Percentiles rank a stretch among this genome's conserved stretches.
These are phyloP conservation scores for Penstemon barbatus DNA, from an alignment of 257 asterid species.

Conservation along the genomic window DNA sequence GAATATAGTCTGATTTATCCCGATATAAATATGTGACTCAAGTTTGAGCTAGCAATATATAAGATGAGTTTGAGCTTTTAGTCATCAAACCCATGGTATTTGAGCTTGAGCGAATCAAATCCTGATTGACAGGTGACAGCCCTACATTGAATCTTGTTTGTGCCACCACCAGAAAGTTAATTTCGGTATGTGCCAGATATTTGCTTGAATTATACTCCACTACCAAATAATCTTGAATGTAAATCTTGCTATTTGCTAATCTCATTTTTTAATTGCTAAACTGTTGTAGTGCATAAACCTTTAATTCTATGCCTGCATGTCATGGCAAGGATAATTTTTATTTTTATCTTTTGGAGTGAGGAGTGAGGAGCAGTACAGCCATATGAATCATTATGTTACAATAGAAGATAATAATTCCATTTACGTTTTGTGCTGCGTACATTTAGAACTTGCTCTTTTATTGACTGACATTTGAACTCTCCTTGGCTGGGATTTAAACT, in stretches of 20 bases:
- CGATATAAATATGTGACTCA: too few relatives aligned
- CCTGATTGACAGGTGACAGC: too few relatives aligned
- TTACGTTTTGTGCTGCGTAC: slow-evolving; percentile 14
- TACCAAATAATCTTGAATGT: background rate
- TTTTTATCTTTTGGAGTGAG: too few relatives aligned
- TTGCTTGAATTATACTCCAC: background rate
- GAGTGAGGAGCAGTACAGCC: background rate
- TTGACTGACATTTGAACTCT: background rate
- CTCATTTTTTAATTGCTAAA: background rate
- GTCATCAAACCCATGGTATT: too few relatives aligned
- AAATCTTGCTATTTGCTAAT: background rate
- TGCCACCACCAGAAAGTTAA: background rate
- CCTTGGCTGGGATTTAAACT: slow-evolving; percentile 11
- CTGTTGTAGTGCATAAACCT: background rate
- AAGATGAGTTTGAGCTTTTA: too few relatives aligned
- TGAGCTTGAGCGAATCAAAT: too few relatives aligned
- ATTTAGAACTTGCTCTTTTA: background rate
- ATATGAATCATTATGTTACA: background rate
- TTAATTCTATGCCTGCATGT: too few relatives aligned
- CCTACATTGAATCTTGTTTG: slow-evolving; percentile 6
- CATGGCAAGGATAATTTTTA: background rate
- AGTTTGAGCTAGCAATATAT: too few relatives aligned
- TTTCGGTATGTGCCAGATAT: background rate
- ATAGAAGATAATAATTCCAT: background rate
- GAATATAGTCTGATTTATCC: too few relatives aligned